Evolutionary conservation across 2,329 filamentous ascomycete species (phyloP), one percentile per base, ranked within the genome.

Genomic region (Annulohypoxylon truncatum): DNA sequence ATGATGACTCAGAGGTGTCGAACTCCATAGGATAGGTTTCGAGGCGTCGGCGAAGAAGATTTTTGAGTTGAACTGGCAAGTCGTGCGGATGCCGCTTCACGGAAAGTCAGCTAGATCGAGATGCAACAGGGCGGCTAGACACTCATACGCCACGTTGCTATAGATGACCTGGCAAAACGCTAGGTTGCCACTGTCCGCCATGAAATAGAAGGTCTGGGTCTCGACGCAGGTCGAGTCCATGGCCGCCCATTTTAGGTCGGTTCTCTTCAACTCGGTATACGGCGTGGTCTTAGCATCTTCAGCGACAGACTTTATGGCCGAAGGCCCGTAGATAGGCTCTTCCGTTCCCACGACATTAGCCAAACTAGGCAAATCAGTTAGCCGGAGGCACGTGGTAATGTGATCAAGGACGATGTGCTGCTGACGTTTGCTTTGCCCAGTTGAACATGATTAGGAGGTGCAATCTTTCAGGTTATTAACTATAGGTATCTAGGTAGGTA

Each of bases 121-220:
- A 65, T 8, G 40, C 35, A 67, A 58, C 20, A 44, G 24, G 57
- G 42, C 55, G 51, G 52, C 42, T 50, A 31, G 61, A 52, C 51
- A 61, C 26, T 72, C 90, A 81, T 89, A 97, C 94, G 89, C 91
- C 78, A 99, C 92, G 81, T 97, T 97, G 84, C 92, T 98, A 85
- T 98, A 97, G 79, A 99, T 97, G 81, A 98, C 87, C 85, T 99
- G 96, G 66, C 88, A 89, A 80, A 97, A 87, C 56, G 87, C 92
- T 70, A 94, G 80, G 69, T 90, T 85, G 53, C 96, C 96, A 65
- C 84, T 88, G 68, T 97, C 92, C 60, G 91, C 85, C 80, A 90
- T 90, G 76, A 97, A 82, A 83, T 99, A 99, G 83, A 97, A 99
- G 68, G 87, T 94, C 83, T 97, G 92, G 28, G 93, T 97, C 85